Base-by-base conservation (phyloP, 345 rosid genomes). In the Eucalyptus cladocalyx region DNA sequence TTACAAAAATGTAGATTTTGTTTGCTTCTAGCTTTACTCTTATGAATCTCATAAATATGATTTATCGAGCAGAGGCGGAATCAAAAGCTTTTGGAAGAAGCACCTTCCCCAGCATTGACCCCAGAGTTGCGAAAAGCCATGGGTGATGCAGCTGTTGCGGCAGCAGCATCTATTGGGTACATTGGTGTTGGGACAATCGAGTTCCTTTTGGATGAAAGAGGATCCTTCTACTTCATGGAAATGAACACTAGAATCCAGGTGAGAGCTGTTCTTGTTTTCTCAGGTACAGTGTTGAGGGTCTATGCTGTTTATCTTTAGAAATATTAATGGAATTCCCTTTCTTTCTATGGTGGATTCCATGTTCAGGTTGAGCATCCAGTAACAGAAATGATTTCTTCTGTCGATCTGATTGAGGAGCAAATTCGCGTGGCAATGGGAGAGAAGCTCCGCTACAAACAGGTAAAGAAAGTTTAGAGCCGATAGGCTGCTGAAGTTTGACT, bases 171-270 rank as follows among this genome's bases (percentile, higher is more conserved):
- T 48, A 98, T 98, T 89, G 99, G 99, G 19, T 98, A 98, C 90
- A 94, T 97, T 88, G 99, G 99, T 89, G 99, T 98, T 69, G 99
- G 99, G 88, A 98, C 99, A 8, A 95, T 98, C 19, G 99, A 98
- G 90, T 98, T 98, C 91, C 99, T 98, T 92, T 93, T 98, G 94
- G 99, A 98, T 90, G 99, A 98, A 91, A 96, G 99, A 93, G 99
- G 99, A 88, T 94, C 95, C 88, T 98, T 98, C 93, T 98, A 96
- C 93, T 98, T 98, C 94, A 98, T 98, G 99, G 99, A 98, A 95
- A 98, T 98, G 99, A 98, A 97, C 92, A 97, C 99, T 88, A 95
- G 99, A 91, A 97, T 98, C 91, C 99, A 98, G 99, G 99, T 97
- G 51, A 80, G 80, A 81, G 42, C 87, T 54, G n/a, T 87, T 48